Evolutionary conservation across 1,284 basidiomycete genomes (phyloP).

Genomic region (Boletus mariae): DNA sequence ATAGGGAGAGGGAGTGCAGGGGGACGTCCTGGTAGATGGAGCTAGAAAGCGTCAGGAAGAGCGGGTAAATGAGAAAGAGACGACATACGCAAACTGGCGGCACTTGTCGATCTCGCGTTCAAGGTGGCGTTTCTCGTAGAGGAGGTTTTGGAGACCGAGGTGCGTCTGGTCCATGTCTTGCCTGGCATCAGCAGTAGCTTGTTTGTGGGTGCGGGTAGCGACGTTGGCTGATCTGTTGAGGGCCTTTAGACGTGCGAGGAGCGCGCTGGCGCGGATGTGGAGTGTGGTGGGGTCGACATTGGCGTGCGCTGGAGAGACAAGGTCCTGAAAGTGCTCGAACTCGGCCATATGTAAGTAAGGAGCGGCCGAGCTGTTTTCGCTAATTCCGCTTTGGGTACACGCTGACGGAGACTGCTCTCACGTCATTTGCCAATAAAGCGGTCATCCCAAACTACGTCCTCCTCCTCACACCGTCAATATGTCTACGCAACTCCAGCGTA

Average conservation of each 20-base stretch:
- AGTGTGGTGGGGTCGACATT: slow-evolving; percentile 49
- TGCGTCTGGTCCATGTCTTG: slow-evolving; percentile 82
- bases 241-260: slow-evolving; percentile 71
- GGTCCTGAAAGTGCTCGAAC: slow-evolving; percentile 48
- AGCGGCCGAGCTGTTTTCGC: background rate
- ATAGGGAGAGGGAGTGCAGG: slow-evolving; percentile 63
- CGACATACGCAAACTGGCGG: slow-evolving; percentile 73
- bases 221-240: slow-evolving; percentile 71
- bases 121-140: slow-evolving; percentile 80
- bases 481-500: slow-evolving; percentile 42
- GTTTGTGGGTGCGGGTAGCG: slow-evolving; percentile 64
- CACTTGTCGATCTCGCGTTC: slow-evolving; percentile 86
- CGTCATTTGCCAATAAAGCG: slow-evolving; percentile 27
- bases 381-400: slow-evolving; percentile 4
- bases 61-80: slow-evolving; percentile 1
- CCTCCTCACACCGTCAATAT: slow-evolving; percentile 22
- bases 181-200: slow-evolving; percentile 67
- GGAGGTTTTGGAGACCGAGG: slow-evolving; percentile 74
- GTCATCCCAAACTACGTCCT: background rate
- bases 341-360: background rate
- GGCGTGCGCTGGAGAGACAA: slow-evolving; percentile 47
- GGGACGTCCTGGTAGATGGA: slow-evolving; percentile 81
- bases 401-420: slow-evolving; percentile 27
- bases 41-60: slow-evolving; percentile 33
- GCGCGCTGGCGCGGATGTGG: slow-evolving; percentile 63